phyloP scores from a whole-genome alignment of 177 flowering plant species.

The Vitis hybrid region DNA sequence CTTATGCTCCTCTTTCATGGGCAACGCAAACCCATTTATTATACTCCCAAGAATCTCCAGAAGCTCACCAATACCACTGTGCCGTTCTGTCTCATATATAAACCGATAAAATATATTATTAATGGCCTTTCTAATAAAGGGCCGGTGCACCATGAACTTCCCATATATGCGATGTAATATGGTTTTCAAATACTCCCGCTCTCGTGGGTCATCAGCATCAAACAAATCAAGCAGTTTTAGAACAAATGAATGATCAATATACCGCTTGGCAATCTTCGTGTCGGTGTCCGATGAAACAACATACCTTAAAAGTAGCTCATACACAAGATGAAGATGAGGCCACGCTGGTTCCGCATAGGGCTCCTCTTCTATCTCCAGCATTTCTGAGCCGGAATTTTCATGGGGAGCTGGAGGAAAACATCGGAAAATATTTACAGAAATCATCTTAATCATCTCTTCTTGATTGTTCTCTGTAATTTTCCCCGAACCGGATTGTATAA shows the following conservation, averaged over 20 bases:
- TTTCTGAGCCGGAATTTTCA: slow-evolving; percentile 52
- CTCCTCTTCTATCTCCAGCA: slow-evolving; percentile 62
- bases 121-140: slow-evolving; percentile 65
- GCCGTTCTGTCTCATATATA: slow-evolving; percentile 69
- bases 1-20: slow-evolving; percentile 81
- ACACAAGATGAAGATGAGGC: slow-evolving; percentile 65
- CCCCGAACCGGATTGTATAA: slow-evolving; percentile 44
- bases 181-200: slow-evolving; percentile 67
- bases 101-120: slow-evolving; percentile 64
- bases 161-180: slow-evolving; percentile 71
- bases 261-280: slow-evolving; percentile 62
- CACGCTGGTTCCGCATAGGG: slow-evolving; percentile 63
- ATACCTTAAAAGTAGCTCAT: slow-evolving; percentile 58
- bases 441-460: slow-evolving; percentile 51
- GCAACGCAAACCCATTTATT: slow-evolving; percentile 72
- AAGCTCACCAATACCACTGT: slow-evolving; percentile 64
- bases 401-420: slow-evolving; percentile 51
- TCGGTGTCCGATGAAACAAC: slow-evolving; percentile 58
- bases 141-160: slow-evolving; percentile 78
- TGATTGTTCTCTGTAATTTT: slow-evolving; percentile 43
- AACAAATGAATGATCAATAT: slow-evolving; percentile 62
- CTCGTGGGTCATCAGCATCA: slow-evolving; percentile 72
- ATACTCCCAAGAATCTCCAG: slow-evolving; percentile 77
- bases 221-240: slow-evolving; percentile 58
- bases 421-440: slow-evolving; percentile 54